phyloP scores from a whole-genome alignment of 2,329 filamentous ascomycete genomes.

The Knoxdaviesia capensis region DNA sequence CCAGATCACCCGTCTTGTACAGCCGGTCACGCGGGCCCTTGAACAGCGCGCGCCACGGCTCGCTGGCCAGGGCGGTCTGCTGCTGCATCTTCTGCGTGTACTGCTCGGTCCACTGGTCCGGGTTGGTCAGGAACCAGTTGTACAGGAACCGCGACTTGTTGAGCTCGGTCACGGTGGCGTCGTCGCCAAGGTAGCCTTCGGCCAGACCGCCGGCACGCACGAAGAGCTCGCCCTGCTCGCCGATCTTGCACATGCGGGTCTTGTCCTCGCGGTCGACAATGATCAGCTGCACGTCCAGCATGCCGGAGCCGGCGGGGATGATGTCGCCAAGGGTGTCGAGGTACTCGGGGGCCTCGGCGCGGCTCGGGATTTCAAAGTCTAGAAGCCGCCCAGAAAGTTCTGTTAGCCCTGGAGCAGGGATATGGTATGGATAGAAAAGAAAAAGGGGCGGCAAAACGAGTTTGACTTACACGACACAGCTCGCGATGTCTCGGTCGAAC shows the following conservation, averaged over 20 bases:
- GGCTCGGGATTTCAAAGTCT: constrained; percentile 53
- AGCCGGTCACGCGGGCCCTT: constrained; percentile 68
- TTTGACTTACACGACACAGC: constrained; percentile 42
- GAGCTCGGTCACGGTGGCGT: constrained; percentile 31
- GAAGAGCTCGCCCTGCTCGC: constrained; percentile 70
- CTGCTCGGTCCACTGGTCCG: constrained; percentile 33
- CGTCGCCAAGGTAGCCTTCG: constrained; percentile 52
- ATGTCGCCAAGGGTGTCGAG: constrained; percentile 37
- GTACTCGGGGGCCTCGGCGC: constrained; percentile 33
- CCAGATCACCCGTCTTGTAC: constrained; percentile 77
- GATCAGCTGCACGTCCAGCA: constrained; percentile 74
- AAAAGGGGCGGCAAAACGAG: too few species aligned
- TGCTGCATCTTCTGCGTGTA: constrained; percentile 9
- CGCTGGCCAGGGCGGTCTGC: constrained; percentile 10
- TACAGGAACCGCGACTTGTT: constrained; percentile 59
- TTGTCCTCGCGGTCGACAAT: constrained; percentile 53
- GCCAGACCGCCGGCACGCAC: constrained; percentile 68
- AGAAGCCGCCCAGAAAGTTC: not conserved
- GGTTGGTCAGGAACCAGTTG: constrained; percentile 71
- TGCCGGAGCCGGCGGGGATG: constrained; percentile 68
- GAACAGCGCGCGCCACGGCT: constrained; percentile 64
- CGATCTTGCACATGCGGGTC: constrained; percentile 53
- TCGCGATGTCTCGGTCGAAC: constrained; percentile 68
- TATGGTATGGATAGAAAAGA: too few species aligned
- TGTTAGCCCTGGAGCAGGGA: not conserved